Percentiles rank a stretch among this genome's conserved stretches.
These are phyloP conservation scores for Umbelopsis isabellina DNA, from an alignment of 192 early-diverging fungal genomes.

Conservation along the genomic window DNA sequence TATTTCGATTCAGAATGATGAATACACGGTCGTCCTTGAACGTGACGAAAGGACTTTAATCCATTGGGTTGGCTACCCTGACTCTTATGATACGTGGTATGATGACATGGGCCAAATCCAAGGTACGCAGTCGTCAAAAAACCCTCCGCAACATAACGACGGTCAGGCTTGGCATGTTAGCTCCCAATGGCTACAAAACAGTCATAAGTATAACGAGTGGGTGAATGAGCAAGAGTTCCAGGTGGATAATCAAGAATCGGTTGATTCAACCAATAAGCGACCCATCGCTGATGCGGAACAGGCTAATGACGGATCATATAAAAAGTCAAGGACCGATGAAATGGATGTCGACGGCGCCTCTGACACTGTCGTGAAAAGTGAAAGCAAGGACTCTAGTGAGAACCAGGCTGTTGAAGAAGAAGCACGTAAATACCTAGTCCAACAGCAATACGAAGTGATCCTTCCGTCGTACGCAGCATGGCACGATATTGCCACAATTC, in stretches of 20 bases:
- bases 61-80: constrained; percentile 76
- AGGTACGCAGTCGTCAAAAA: constrained; percentile 52
- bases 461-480: constrained; percentile 94
- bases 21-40: constrained; percentile 8
- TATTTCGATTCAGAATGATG: constrained; percentile 12
- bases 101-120: constrained; percentile 55
- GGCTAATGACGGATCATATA: neutral
- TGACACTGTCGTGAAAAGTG: neutral
- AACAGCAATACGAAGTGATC: constrained; percentile 78
- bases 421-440: constrained; percentile 64
- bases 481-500: constrained; percentile 80
- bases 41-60: constrained; percentile 31
- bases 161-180: constrained; percentile 61
- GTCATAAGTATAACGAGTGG: constrained; percentile 74
- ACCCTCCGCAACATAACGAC: constrained; percentile 53
- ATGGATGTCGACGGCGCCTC: neutral
- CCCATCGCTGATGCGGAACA: constrained; percentile 1
- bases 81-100: constrained; percentile 61
- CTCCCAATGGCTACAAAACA: constrained; percentile 72
- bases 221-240: constrained; percentile 74
- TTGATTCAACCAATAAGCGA: constrained; percentile 15
- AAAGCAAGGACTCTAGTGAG: neutral
- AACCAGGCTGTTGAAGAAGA: constrained; percentile 47
- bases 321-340: constrained; percentile 23
- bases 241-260: constrained; percentile 8